phyloP scores from a whole-genome alignment of 2,329 filamentous ascomycete genomes.

The Chaetomium sp. region DNA sequence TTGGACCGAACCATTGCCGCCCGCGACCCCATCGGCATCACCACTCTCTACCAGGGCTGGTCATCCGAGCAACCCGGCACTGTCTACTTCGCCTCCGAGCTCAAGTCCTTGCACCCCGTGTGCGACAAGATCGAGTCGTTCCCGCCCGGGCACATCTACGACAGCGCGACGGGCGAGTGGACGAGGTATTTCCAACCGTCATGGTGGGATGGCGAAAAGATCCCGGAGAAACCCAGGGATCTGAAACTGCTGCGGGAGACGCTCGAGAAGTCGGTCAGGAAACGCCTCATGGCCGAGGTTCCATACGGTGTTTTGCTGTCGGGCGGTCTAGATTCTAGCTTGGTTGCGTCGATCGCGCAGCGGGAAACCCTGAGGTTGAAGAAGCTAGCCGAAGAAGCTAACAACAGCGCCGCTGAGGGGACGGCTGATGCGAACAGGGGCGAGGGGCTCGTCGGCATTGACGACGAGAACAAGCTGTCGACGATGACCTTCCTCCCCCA shows the following conservation, averaged over 20 bases:
- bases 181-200: slow-evolving; percentile 88
- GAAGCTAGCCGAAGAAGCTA: slow-evolving; percentile 59
- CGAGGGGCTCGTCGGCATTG: slow-evolving; percentile 86
- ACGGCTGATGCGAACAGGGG: slow-evolving; percentile 59
- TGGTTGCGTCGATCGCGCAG: slow-evolving; percentile 94
- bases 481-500: slow-evolving; percentile 91
- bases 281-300: slow-evolving; percentile 97
- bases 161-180: slow-evolving; percentile 84
- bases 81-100: slow-evolving; percentile 94
- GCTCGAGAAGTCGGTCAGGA: slow-evolving; percentile 88
- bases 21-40: slow-evolving; percentile 94
- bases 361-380: slow-evolving; percentile 82
- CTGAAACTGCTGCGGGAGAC: slow-evolving; percentile 78
- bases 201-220: slow-evolving; percentile 83
- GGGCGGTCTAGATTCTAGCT: slow-evolving; percentile 90
- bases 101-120: slow-evolving; percentile 89
- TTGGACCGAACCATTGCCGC: slow-evolving; percentile 91
- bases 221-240: slow-evolving; percentile 80
- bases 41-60: slow-evolving; percentile 95
- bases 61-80: slow-evolving; percentile 79
- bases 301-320: slow-evolving; percentile 96
- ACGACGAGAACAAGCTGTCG: slow-evolving; percentile 85
- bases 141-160: slow-evolving; percentile 93
- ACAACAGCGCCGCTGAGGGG: slow-evolving; percentile 43
- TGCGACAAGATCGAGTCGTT: slow-evolving; percentile 96